Percentiles rank a stretch among this genome's conserved stretches.
phyloP scores from a whole-genome alignment of 1,139 yeast species.

The Nematodospora anomalae region DNA sequence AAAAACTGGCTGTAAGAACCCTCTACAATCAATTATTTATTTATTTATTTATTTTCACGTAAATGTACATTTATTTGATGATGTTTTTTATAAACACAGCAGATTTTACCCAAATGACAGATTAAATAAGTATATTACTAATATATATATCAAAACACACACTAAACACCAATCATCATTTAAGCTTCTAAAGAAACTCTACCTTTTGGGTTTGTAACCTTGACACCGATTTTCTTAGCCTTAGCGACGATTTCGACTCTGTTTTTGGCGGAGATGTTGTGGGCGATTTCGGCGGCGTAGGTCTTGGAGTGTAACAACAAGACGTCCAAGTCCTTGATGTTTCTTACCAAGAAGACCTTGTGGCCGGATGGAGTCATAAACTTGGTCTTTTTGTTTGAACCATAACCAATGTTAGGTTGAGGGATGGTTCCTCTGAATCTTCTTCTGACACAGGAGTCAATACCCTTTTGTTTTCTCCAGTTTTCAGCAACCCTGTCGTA shows the following conservation, averaged over 20 bases:
- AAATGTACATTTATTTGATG: constrained; percentile 16
- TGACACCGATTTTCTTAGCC: constrained; percentile 98
- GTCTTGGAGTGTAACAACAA: constrained; percentile 96
- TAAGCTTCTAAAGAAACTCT: constrained; percentile 98
- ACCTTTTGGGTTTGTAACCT: constrained; percentile 99
- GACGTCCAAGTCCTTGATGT: constrained; percentile 91
- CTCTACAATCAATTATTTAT: constrained; percentile 4
- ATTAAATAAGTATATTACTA: constrained; percentile 2
- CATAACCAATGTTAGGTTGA: constrained; percentile 99
- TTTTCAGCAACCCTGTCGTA: constrained; percentile 96
- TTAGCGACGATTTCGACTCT: constrained; percentile 94
- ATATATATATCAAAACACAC: neutral
- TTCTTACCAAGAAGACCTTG: constrained; percentile 93
- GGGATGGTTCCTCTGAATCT: constrained; percentile 99
- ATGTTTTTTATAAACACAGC: constrained; percentile 9
- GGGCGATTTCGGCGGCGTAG: constrained; percentile 99
- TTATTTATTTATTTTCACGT: constrained; percentile 9
- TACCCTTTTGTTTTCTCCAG: constrained; percentile 99
- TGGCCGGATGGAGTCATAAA: constrained; percentile 96
- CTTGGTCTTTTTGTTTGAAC: constrained; percentile 98
- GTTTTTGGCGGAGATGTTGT: constrained; percentile 97
- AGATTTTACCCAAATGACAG: constrained; percentile 6
- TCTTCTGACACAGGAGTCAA: constrained; percentile 99
- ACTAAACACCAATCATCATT: constrained; percentile 21
- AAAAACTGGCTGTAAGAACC: no score